A percentile compares a stretch with the other conserved stretches of the same genome.
phyloP scores from a whole-genome alignment of 257 asterid species.

The Solanum tarijense region DNA sequence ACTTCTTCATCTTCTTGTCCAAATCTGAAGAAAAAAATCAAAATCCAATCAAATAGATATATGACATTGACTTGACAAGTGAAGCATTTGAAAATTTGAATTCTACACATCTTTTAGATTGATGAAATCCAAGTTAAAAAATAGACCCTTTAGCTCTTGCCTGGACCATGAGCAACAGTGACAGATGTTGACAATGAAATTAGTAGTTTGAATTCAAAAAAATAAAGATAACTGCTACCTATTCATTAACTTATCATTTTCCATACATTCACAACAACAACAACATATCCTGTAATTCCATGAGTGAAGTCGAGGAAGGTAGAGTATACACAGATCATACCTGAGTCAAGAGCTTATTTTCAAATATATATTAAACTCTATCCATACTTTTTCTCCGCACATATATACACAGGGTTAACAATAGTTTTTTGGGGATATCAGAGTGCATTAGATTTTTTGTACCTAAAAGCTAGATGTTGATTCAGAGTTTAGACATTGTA shows the following conservation, averaged over 20 bases:
- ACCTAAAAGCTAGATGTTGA: not conserved
- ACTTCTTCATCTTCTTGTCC: constrained; percentile 68
- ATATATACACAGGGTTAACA: not conserved
- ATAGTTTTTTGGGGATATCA: not conserved
- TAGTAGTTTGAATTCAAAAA: not conserved
- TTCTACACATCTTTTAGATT: not conserved
- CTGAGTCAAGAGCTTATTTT: not conserved
- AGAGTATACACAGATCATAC: not conserved
- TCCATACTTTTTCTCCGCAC: not conserved
- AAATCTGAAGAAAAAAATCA: constrained; percentile 37
- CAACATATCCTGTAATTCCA: not conserved
- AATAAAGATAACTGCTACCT: not conserved
- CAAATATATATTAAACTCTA: not conserved
- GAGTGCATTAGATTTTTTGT: not conserved
- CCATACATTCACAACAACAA: not conserved
- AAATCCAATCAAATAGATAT: not conserved
- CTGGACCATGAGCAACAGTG: not conserved
- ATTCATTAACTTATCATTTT: not conserved
- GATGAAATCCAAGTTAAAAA: not conserved
- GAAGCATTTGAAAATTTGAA: not conserved
- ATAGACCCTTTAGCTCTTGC: not conserved
- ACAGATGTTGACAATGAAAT: not conserved
- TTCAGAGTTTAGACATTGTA: not conserved
- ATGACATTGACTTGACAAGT: not conserved
- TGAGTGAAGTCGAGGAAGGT: not conserved